Evolutionary conservation across 495 filamentous ascomycete species (phyloP).

Genomic region (Tuber indicum): DNA sequence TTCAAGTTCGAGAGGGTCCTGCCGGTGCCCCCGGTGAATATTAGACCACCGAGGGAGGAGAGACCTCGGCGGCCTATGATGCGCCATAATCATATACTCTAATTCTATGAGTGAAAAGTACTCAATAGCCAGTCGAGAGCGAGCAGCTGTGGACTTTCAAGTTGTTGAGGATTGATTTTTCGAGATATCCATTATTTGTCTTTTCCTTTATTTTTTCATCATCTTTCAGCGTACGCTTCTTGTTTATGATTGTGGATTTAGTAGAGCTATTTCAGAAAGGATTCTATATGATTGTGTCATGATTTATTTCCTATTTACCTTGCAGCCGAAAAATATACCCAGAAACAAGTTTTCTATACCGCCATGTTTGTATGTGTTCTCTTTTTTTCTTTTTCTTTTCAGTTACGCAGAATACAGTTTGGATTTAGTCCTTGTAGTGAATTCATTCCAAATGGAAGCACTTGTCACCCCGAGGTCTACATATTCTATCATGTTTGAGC

Average conservation of each 20-base stretch:
- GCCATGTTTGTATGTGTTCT: background rate
- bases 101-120: background rate
- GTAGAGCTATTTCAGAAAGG: background rate
- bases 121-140: background rate
- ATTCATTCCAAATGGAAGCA: background rate
- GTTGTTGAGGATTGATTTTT: background rate
- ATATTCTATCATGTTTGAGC: background rate
- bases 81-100: background rate
- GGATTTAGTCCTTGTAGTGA: background rate
- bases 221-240: background rate
- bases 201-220: background rate
- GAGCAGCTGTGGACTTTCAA: background rate
- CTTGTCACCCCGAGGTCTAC: background rate
- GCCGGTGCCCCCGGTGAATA: constrained; percentile 1
- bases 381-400: background rate
- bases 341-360: background rate
- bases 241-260: background rate
- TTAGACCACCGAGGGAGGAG: constrained; percentile 26
- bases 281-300: background rate
- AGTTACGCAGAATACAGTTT: background rate
- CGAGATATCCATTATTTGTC: background rate
- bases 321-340: background rate
- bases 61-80: background rate
- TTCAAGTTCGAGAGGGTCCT: constrained; percentile 30
- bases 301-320: background rate